Percentiles rank a stretch among this genome's conserved stretches.
Evolutionary conservation across 768 basidiomycete genomes (phyloP).

Genomic region (Pholiota microspora): DNA sequence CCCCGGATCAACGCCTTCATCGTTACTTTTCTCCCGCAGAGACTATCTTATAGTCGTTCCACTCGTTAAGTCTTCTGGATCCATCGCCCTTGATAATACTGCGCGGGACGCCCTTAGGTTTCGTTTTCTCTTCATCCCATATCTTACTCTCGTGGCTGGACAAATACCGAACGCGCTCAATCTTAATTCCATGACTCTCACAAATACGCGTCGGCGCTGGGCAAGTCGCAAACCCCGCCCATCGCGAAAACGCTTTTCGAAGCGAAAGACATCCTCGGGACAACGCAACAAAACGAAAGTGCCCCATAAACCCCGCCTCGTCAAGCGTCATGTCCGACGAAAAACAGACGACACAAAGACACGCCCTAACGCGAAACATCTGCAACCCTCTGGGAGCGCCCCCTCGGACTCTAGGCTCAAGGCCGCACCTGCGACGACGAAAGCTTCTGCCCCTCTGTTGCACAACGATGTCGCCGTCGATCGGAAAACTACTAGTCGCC

Average conservation of each 20-base stretch:
- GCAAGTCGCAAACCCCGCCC: constrained; percentile 17
- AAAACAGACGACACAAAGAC: constrained; percentile 5
- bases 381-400: background rate
- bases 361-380: background rate
- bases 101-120: constrained; percentile 17
- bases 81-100: constrained; percentile 2
- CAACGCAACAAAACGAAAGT: constrained; percentile 9
- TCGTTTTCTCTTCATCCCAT: background rate
- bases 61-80: background rate
- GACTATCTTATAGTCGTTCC: background rate
- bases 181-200: background rate
- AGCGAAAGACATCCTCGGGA: constrained; percentile 1
- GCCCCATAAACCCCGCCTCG: constrained; percentile 19
- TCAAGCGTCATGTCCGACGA: constrained; percentile 16
- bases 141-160: no score
- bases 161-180: no score
- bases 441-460: constrained; percentile 7
- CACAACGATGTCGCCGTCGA: constrained; percentile 10
- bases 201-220: background rate
- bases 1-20: background rate
- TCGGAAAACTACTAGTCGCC: constrained; percentile 19
- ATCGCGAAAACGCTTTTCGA: background rate
- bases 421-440: constrained; percentile 4
- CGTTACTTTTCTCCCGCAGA: background rate
- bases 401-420: constrained; percentile 9